Conservation (phyloP, 441 rosid species). For the Macaranga tanarius region DNA sequence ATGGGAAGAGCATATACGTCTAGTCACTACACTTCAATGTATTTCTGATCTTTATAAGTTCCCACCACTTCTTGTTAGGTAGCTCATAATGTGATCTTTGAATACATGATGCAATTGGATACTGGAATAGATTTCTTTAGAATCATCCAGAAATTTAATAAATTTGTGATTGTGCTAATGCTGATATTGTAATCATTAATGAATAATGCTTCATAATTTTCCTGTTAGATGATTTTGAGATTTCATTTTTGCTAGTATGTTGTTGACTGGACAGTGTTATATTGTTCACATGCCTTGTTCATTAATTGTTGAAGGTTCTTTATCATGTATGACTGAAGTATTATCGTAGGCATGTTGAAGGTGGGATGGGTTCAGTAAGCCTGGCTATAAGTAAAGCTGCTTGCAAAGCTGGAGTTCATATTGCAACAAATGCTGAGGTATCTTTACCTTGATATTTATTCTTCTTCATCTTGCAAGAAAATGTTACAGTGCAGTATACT, state of each 20-base stretch:
- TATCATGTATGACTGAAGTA: not conserved
- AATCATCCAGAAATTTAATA: not conserved
- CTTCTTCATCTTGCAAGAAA: not conserved
- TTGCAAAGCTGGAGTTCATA: conserved; percentile 78
- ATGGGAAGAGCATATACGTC: not conserved
- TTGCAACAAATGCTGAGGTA: conserved; percentile 72
- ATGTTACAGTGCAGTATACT: not conserved
- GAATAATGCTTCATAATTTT: not conserved
- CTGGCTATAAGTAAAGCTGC: conserved; percentile 74
- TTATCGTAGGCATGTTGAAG: conserved; percentile 67
- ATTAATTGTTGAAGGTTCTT: not conserved
- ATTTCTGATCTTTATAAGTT: too few relatives aligned
- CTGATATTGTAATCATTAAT: not conserved
- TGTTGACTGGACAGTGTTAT: not conserved
- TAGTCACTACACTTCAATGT: not conserved
- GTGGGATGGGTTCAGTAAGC: conserved; percentile 92
- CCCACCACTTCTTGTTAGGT: too few relatives aligned
- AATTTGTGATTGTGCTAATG: not conserved
- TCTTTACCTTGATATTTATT: conserved; percentile 11
- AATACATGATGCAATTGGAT: not conserved
- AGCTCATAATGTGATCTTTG: too few relatives aligned
- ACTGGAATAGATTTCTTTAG: not conserved
- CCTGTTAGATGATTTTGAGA: not conserved
- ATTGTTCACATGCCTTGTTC: not conserved
- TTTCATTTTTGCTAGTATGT: not conserved